Percentiles rank a stretch among this genome's conserved stretches.
These are phyloP conservation scores for Solanum chmielewskii DNA, from an alignment of 257 asterid genomes.

Conservation along the genomic window DNA sequence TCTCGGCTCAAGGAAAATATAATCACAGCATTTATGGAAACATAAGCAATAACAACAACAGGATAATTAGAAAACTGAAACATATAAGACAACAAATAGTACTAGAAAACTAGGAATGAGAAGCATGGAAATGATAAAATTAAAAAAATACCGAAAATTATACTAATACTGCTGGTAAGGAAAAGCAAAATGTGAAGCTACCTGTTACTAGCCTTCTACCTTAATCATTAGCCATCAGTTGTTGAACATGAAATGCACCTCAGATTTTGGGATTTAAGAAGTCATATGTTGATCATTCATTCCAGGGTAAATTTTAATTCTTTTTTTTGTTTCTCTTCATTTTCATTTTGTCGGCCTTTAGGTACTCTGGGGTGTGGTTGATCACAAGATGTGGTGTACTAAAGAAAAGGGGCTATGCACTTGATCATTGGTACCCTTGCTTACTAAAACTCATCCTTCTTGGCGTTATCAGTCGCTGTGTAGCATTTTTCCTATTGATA, in stretches of 20 bases:
- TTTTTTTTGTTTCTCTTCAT: not conserved
- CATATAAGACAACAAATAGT: not conserved
- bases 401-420: constrained; percentile 39
- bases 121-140: not conserved
- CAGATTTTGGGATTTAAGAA: not conserved
- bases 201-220: not conserved
- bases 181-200: not conserved
- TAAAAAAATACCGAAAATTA: not conserved
- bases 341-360: constrained; percentile 4
- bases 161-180: not conserved
- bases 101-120: not conserved
- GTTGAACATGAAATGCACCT: not conserved
- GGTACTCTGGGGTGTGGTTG: constrained; percentile 93
- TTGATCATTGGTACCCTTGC: constrained; percentile 53
- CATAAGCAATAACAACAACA: not conserved
- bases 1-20: not conserved
- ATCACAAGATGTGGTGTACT: constrained; percentile 80
- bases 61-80: not conserved
- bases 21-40: not conserved
- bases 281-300: not conserved
- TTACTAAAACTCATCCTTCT: constrained; percentile 45
- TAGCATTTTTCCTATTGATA: constrained; percentile 64
- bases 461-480: constrained; percentile 50
- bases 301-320: not conserved
- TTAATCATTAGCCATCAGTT: not conserved